These are phyloP conservation scores for Dicorynia guianensis DNA, from an alignment of 306 rosid genomes.

Conservation along the genomic window DNA sequence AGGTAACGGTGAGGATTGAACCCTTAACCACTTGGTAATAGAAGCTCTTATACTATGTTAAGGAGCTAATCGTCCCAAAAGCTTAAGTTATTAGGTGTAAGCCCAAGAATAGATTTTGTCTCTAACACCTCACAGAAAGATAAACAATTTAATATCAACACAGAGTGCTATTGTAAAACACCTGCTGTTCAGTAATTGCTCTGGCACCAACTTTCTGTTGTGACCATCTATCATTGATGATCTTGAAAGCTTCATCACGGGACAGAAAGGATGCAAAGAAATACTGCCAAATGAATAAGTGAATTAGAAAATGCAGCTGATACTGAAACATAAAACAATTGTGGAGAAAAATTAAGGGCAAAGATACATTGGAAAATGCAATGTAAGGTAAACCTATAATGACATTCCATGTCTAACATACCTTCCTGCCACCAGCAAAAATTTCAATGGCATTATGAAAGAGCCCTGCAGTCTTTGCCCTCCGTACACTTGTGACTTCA, in stretches of 20 bases:
- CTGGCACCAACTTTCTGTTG: slow-evolving; percentile 57
- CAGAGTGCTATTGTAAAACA: slow-evolving; percentile 38
- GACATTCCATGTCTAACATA: slow-evolving; percentile 34
- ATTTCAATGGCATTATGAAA: slow-evolving; percentile 98
- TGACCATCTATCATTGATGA: slow-evolving; percentile 84
- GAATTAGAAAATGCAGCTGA: slow-evolving; percentile 42
- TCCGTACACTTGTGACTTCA: slow-evolving; percentile 79
- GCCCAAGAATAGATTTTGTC: too few species aligned
- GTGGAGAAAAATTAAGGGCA: slow-evolving; percentile 22
- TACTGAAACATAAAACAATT: slow-evolving; percentile 29
- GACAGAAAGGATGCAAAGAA: slow-evolving; percentile 93
- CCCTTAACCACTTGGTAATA: too few species aligned
- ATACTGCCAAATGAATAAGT: slow-evolving; percentile 62
- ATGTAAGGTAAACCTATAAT: slow-evolving; percentile 24
- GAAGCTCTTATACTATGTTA: too few species aligned
- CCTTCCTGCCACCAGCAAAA: slow-evolving; percentile 75
- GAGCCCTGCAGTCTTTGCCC: slow-evolving; percentile 97
- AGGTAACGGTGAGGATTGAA: too few species aligned
- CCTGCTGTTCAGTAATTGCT: slow-evolving; percentile 62
- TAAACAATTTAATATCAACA: slow-evolving; percentile 19
- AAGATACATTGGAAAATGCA: slow-evolving; percentile 33
- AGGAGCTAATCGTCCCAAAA: too few species aligned
- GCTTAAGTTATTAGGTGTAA: too few species aligned
- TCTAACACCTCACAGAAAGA: slow-evolving; percentile 34
- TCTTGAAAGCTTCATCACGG: slow-evolving; percentile 91